Evolutionary conservation across 1,139 yeast genomes (phyloP), one percentile per base, ranked within the genome.

Genomic region (Entelexis sorbosivorans): DNA sequence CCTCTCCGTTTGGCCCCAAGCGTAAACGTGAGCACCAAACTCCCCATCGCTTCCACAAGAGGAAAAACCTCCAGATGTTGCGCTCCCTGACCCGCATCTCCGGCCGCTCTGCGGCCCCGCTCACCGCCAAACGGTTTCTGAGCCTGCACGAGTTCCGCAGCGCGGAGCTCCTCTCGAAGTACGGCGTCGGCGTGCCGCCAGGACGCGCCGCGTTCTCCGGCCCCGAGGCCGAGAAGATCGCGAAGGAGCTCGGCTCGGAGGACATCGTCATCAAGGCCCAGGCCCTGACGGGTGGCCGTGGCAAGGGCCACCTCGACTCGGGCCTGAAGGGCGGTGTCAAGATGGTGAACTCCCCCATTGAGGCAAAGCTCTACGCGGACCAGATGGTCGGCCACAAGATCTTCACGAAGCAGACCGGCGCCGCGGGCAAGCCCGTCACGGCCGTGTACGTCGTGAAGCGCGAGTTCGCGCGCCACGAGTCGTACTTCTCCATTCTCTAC

Each of bases 231-330:
- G 86, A 69, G 66, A 76, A 81, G 54, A 81, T 82, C 53, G 97
- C 97, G 60, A 73, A 77, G 68, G 68, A 74, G 62, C 64, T 71
- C 64, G 70, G 81, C 61, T 75, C 85, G 59, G 79, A 80, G 63
- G 95, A 87, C 62, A 75, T 91, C 73, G 97, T 91, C 60, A 79
- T 91, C 69, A 91, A 91, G 76, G 98, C 98, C 55, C 99, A 91
- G 74, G 97, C 95, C 50, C 78, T 93, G 65, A 89, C 98, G 56
- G 99, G 99, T 73, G 99, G 99, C 67, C 83, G 99, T 73, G 99
- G 99, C 73, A 91, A 91, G 72, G 99, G 99, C 59, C 89, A 86
- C 71, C 89, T 91, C 62, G 96, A 88, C 73, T 81, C 81, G 63
- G 98, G 98, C 48, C 79, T 87, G 68, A 82, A 89, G 73, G 95